phyloP scores from a whole-genome alignment of 2,329 filamentous ascomycete genomes.

The Claviceps maximensis region DNA sequence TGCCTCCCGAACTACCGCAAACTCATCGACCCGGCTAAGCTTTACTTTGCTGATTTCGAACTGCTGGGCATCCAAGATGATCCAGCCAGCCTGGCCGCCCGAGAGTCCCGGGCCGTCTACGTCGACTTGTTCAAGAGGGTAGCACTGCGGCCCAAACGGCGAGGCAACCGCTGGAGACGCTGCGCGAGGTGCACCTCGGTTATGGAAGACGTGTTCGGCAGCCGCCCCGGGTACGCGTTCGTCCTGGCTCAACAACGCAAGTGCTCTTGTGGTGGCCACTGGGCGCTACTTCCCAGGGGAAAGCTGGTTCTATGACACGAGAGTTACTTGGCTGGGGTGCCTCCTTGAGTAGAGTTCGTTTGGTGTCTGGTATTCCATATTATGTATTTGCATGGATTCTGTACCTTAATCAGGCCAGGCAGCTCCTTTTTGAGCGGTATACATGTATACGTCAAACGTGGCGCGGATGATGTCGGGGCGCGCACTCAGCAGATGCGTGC shows the following conservation, averaged over 20 bases:
- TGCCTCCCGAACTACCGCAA: conserved; percentile 45
- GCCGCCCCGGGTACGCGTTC: conserved; percentile 37
- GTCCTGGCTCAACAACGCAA: conserved; percentile 40
- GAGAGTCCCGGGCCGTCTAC: conserved; percentile 24
- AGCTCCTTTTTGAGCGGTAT: too few relatives aligned
- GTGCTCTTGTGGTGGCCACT: conserved; percentile 41
- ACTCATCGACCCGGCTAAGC: conserved; percentile 48
- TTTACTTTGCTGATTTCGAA: conserved; percentile 62
- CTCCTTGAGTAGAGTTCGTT: not conserved
- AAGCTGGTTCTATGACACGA: conserved; percentile 12
- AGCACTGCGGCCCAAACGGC: conserved; percentile 28
- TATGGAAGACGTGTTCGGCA: conserved; percentile 46
- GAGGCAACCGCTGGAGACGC: conserved; percentile 21
- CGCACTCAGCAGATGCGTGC: too few relatives aligned
- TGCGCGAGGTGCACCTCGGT: conserved; percentile 47
- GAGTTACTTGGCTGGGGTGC: too few relatives aligned
- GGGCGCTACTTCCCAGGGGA: conserved; percentile 30
- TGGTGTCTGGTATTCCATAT: not conserved
- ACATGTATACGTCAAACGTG: too few relatives aligned
- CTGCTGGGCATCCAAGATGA: conserved; percentile 55
- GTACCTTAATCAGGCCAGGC: too few relatives aligned
- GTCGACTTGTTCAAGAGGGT: conserved; percentile 47
- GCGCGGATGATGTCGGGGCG: too few relatives aligned
- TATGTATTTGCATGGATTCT: too few relatives aligned
- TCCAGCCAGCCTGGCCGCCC: conserved; percentile 29